Percentiles rank a stretch among this genome's conserved stretches.
Conservation (phyloP, 106 monocot genomes). For the Gastrodia elata region DNA sequence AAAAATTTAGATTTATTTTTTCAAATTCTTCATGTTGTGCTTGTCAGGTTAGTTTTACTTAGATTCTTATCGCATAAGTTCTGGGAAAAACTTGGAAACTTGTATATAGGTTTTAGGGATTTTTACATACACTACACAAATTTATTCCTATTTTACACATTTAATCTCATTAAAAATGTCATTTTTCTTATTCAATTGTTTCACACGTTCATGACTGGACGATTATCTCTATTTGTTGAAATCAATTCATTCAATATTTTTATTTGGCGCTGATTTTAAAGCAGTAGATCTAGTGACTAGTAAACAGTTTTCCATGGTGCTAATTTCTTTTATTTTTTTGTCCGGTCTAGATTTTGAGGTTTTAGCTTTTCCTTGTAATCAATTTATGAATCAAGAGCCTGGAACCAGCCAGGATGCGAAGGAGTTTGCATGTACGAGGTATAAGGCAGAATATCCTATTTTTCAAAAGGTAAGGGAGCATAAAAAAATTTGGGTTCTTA, state of each 20-base stretch:
- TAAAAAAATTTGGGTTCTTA: not conserved
- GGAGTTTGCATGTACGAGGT: constrained; percentile 87
- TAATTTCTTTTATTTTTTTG: not conserved
- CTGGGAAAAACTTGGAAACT: not conserved
- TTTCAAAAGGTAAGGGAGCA: constrained; percentile 66
- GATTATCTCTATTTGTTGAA: not conserved
- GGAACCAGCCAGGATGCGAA: constrained; percentile 59
- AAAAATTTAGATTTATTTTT: not conserved
- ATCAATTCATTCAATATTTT: not conserved
- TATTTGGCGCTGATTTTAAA: not conserved
- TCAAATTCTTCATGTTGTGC: not conserved
- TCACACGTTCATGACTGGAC: not conserved
- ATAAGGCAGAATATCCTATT: constrained; percentile 85
- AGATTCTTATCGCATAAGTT: not conserved
- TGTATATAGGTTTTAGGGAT: not conserved
- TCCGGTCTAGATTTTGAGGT: constrained; percentile 63
- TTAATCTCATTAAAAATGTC: not conserved
- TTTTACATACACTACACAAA: too few relatives aligned
- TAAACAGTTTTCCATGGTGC: not conserved
- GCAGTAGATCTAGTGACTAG: not conserved
- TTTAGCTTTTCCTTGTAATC: constrained; percentile 94
- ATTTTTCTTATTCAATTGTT: not conserved
- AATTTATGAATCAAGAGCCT: constrained; percentile 81
- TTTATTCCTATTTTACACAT: too few relatives aligned
- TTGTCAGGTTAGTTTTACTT: not conserved